Percentiles rank a stretch among this genome's conserved stretches.
phyloP scores from a whole-genome alignment of 1,139 yeast genomes.

The Debaryomyces singareniensis region DNA sequence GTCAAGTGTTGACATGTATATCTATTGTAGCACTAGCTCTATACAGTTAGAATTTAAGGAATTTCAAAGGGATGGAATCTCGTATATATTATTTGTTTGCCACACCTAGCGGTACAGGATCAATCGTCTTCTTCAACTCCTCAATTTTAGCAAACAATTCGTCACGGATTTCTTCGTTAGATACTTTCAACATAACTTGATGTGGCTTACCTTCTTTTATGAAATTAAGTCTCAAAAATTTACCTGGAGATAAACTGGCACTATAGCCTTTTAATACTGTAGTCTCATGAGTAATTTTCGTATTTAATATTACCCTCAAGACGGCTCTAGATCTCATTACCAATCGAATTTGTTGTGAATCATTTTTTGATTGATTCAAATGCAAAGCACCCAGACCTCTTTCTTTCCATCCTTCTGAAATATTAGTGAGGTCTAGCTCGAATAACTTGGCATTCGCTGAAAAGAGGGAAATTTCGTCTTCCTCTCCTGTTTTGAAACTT shows the following conservation, averaged over 20 bases:
- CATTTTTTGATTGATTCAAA: conserved; percentile 51
- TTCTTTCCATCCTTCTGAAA: conserved; percentile 87
- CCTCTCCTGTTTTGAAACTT: conserved; percentile 79
- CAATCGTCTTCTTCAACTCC: conserved; percentile 21
- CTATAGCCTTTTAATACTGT: conserved; percentile 74
- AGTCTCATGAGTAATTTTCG: conserved; percentile 53
- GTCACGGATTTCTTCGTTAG: conserved; percentile 54
- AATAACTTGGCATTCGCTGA: conserved; percentile 75
- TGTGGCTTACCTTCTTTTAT: conserved; percentile 57
- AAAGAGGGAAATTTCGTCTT: conserved; percentile 66
- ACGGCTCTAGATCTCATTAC: conserved; percentile 92
- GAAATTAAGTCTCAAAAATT: conserved; percentile 64
- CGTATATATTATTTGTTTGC: no score
- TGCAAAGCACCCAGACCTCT: conserved; percentile 87
- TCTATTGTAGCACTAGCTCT: not conserved
- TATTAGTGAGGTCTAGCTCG: conserved; percentile 58
- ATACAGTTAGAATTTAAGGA: no score
- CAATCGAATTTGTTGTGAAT: conserved; percentile 40
- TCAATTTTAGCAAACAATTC: conserved; percentile 50
- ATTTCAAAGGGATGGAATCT: no score
- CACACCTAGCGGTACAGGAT: no score
- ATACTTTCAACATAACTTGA: conserved; percentile 77
- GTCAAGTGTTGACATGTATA: conserved; percentile 17
- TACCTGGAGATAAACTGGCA: conserved; percentile 73
- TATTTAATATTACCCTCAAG: conserved; percentile 73